Percentiles rank a stretch among this genome's conserved stretches.
phyloP scores from a whole-genome alignment of 1,139 yeast species.

The Taphrina populina region DNA sequence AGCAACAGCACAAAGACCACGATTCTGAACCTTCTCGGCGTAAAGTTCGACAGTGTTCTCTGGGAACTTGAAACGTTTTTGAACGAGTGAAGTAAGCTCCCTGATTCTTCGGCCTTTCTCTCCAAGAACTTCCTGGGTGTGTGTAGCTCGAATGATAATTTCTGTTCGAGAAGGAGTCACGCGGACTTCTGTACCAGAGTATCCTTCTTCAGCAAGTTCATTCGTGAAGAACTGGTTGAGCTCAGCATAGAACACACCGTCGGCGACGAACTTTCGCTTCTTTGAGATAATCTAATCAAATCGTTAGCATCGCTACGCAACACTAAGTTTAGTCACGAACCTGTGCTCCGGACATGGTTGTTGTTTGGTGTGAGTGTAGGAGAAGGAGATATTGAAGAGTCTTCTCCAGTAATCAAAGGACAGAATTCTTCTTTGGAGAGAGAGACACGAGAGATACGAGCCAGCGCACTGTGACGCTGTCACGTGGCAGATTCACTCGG shows the following conservation, averaged over 20 bases:
- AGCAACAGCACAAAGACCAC: slow-evolving; percentile 99
- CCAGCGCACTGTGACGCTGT: no score
- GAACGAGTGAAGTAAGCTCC: slow-evolving; percentile 95
- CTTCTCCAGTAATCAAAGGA: background rate
- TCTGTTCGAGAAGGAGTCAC: slow-evolving; percentile 98
- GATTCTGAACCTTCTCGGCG: slow-evolving; percentile 99
- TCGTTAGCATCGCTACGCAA: background rate
- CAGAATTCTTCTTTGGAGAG: background rate
- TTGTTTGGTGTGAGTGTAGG: background rate
- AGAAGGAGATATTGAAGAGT: background rate
- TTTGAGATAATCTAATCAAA: slow-evolving; percentile 26
- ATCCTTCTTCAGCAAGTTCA: slow-evolving; percentile 99
- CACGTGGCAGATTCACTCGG: no score
- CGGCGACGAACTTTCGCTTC: slow-evolving; percentile 64
- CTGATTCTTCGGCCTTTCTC: slow-evolving; percentile 99
- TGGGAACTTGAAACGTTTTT: slow-evolving; percentile 97
- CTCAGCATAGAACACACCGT: slow-evolving; percentile 99
- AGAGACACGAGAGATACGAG: no score
- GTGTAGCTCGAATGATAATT: slow-evolving; percentile 97
- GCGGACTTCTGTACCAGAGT: slow-evolving; percentile 99
- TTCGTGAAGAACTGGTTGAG: slow-evolving; percentile 99
- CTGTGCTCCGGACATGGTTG: slow-evolving; percentile 11
- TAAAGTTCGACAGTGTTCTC: slow-evolving; percentile 92
- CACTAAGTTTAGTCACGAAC: background rate
- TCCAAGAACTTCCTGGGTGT: slow-evolving; percentile 98